Evolutionary conservation across 2,329 filamentous ascomycete species (phyloP), one percentile per base, ranked within the genome.

Genomic region (Cytospora schulzeri): DNA sequence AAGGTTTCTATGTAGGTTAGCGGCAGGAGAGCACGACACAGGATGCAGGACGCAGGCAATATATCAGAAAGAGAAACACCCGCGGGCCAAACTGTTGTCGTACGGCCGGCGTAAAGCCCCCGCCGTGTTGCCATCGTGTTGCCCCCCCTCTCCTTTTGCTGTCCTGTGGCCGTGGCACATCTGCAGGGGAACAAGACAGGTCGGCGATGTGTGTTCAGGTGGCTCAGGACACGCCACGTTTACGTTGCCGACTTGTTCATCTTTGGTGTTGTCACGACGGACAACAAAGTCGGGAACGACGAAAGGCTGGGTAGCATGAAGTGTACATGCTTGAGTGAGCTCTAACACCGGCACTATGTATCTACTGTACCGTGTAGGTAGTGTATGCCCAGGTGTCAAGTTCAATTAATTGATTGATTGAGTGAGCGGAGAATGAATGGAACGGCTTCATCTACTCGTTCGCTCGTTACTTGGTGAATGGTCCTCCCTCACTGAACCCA

Each of bases 201-300:
- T 48, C 48, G 60, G 29, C 28, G 35, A 28, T 51, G 22, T 52
- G 33, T 41, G 33, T 54, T 19, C 60, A 62, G 55, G 60, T 62
- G 60, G 60, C 60, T 51, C 53, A 38, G 35, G 48, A 56, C 60
- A 62, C 53, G 60, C 60, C 60, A 62, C 60, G 60, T 62, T 56
- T 56, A 52, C 54, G 26, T 14, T 41, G 35, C 53, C 31, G 59
- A 51, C 48, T 51, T 58, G 26, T 22, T 29, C 26, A 26, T 53
- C 24, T 15, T 14, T 24, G 45, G 17, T 24, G 8, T 14, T 24
- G 45, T 48, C 45, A 22, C 19, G n/a, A 15, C 14, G 11, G 35
- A 48, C 41, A 24, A 24, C 45, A 8, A 48, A 2, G 41, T 14
- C 8, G n/a, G 8, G 8, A n/a, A 48, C 45, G 38, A 24, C n/a